These are phyloP conservation scores for Paramecium bursaria DNA, from an alignment of 73 alveolate species.

Conservation along the genomic window DNA sequence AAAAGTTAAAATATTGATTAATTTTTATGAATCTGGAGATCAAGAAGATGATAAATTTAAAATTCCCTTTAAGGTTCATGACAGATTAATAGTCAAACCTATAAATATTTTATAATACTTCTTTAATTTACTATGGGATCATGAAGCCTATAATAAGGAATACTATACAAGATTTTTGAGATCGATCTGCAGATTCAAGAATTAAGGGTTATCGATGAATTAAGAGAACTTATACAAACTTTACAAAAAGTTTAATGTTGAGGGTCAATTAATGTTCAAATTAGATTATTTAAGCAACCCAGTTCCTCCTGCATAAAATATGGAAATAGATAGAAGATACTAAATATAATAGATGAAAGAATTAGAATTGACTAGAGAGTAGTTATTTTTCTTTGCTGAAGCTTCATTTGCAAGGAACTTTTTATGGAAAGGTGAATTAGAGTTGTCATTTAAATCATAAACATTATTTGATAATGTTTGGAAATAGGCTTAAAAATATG, in stretches of 20 bases:
- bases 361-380: neutral
- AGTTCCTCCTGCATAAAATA: too few species aligned
- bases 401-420: slow-evolving; percentile 44
- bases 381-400: slow-evolving; percentile 10
- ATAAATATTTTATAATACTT: slow-evolving; percentile 53
- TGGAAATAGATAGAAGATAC: neutral
- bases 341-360: neutral
- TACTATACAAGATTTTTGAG: slow-evolving; percentile 55
- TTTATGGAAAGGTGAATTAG: slow-evolving; percentile 36
- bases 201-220: slow-evolving; percentile 52
- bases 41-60: neutral
- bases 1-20: slow-evolving; percentile 62
- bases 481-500: slow-evolving; percentile 5
- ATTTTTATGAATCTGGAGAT: slow-evolving; percentile 63
- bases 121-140: slow-evolving; percentile 58
- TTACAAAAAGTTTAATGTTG: neutral
- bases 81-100: slow-evolving; percentile 55
- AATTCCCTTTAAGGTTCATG: slow-evolving; percentile 58
- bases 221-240: slow-evolving; percentile 56
- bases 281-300: too few species aligned
- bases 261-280: too few species aligned
- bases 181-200: slow-evolving; percentile 42
- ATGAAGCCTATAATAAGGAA: slow-evolving; percentile 53
- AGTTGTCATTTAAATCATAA: neutral
- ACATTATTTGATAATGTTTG: neutral